Evolutionary conservation across 1,139 yeast genomes (phyloP), one percentile per base, ranked within the genome.

Genomic region (Candida pseudoviswanathii): DNA sequence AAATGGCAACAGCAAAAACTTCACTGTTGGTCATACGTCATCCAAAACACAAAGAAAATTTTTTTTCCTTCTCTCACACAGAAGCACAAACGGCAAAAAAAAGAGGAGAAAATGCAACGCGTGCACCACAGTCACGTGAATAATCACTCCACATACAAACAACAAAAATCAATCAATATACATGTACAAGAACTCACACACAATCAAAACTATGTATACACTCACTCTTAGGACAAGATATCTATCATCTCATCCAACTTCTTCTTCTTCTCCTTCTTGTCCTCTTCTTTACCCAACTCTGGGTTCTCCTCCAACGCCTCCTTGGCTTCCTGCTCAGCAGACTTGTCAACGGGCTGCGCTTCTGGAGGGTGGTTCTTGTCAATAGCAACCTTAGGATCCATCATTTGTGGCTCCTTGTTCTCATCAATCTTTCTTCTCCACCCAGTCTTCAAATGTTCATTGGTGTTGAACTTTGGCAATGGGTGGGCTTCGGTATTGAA

Each of bases 401-500:
- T 61, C 51, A 57, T 57, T 29, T 54, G 54, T 31, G 63, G 63
- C 42, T 58, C 60, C 52, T 58, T 58, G 50, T 41, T 47, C 52
- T 59, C 59, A 42, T 59, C 57, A 53, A 62, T 44, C 43, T 51
- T 61, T 57, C 80, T 67, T 53, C 63, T 58, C 91, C 94, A 87
- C 0, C 89, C 90, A 2, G 92, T 86, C 49, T 74, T 73, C 61
- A 86, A 84, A 44, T 67, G 63, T 2, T 81, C 78, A 21, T 71
- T 77, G 71, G 80, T 68, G 27, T 78, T 80, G 57, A 87, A 85
- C 49, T 73, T 77, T 22, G 97, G 97, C 70, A 92, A 81, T 41
- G 96, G 96, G 66, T 92, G 98, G 0, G 96, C 97, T 62, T 89
- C 97, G 2, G 97, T 89, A 67, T 89, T 92, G 75, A 90, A 90